Evolutionary conservation across 2,329 filamentous ascomycete species (phyloP).

Genomic region (Trichoderma sp.): DNA sequence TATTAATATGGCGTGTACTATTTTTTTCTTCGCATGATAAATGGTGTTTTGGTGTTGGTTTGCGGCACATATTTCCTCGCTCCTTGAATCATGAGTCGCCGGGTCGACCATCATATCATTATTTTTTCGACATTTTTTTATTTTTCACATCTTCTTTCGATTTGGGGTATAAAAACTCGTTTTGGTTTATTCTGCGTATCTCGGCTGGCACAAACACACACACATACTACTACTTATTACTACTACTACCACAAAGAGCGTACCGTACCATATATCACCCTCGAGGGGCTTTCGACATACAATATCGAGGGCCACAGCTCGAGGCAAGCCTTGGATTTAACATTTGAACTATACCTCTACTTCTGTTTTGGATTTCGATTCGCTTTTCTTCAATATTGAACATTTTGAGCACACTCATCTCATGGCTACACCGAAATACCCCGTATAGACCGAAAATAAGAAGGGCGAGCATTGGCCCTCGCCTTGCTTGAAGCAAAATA

Average conservation of each 20-base stretch:
- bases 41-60: conserved; percentile 26
- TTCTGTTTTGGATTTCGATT: conserved; percentile 4
- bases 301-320: conserved; percentile 35
- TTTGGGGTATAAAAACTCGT: conserved; percentile 32
- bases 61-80: conserved; percentile 24
- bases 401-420: conserved; percentile 29
- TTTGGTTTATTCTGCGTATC: conserved; percentile 28
- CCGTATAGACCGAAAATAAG: conserved; percentile 39
- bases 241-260: neutral
- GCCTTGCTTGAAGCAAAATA: conserved; percentile 35
- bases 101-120: conserved; percentile 26
- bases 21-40: conserved; percentile 24
- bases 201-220: conserved; percentile 27
- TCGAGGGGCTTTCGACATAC: conserved; percentile 26
- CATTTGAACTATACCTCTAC: neutral
- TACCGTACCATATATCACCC: conserved; percentile 13
- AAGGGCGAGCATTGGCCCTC: conserved; percentile 30
- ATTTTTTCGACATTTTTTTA: neutral
- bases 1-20: conserved; percentile 22
- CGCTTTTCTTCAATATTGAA: conserved; percentile 1
- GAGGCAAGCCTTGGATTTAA: conserved; percentile 28
- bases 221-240: neutral
- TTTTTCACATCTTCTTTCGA: conserved; percentile 23
- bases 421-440: conserved; percentile 40
- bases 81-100: conserved; percentile 27